A percentile compares a stretch with the other conserved stretches of the same genome.
These are phyloP conservation scores for Scedosporium apiospermum DNA, from an alignment of 2,329 filamentous ascomycete species.

Conservation along the genomic window DNA sequence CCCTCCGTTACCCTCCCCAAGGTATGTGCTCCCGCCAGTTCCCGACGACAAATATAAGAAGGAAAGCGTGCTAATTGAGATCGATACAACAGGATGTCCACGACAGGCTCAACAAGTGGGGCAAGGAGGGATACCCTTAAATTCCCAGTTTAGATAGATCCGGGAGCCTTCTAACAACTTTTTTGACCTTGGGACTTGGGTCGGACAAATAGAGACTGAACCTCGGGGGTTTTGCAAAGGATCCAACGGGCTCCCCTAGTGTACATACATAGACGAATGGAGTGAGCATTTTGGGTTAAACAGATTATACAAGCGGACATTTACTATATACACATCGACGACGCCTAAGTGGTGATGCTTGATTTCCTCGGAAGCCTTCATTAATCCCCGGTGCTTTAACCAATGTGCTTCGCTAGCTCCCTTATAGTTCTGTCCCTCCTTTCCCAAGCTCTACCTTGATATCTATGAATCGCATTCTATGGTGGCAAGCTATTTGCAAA, in stretches of 20 bases:
- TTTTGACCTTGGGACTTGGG: background rate
- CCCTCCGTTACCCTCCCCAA: slow-evolving; percentile 89
- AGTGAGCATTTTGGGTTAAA: background rate
- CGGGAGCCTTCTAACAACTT: background rate
- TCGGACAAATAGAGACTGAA: background rate
- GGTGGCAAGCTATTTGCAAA: too few relatives aligned
- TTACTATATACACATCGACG: background rate
- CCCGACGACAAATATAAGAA: background rate
- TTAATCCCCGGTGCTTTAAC: background rate
- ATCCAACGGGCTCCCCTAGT: background rate
- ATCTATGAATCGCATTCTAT: too few relatives aligned
- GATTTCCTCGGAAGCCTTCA: background rate
- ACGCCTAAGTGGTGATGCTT: background rate
- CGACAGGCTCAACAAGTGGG: slow-evolving; percentile 99
- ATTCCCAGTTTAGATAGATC: slow-evolving; percentile 5
- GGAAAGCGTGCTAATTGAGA: slow-evolving; percentile 8
- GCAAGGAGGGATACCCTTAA: slow-evolving; percentile 83
- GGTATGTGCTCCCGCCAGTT: slow-evolving; percentile 37
- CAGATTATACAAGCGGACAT: background rate
- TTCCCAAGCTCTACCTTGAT: background rate
- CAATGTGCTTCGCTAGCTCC: background rate
- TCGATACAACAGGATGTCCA: slow-evolving; percentile 59
- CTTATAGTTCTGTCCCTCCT: background rate
- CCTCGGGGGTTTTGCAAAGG: background rate
- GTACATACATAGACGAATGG: slow-evolving; percentile 1